phyloP scores from a whole-genome alignment of 257 asterid genomes.

The Mentha longifolia region DNA sequence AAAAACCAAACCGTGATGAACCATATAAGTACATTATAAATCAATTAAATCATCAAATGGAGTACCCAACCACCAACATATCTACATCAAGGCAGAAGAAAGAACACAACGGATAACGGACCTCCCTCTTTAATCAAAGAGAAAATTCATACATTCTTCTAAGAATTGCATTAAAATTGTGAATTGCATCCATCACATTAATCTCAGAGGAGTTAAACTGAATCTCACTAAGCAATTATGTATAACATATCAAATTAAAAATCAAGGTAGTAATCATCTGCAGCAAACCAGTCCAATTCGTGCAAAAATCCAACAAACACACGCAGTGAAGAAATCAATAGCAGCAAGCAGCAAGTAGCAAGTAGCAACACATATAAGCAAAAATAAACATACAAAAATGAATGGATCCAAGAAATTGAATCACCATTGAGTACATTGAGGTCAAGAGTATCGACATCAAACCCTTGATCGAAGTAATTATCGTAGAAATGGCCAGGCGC shows the following conservation, averaged over 20 bases:
- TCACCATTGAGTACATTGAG: constrained; percentile 70
- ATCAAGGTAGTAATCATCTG: background rate
- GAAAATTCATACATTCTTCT: background rate
- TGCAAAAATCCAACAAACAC: background rate
- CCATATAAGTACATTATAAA: constrained; percentile 14
- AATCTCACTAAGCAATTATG: too few species aligned
- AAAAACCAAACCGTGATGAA: background rate
- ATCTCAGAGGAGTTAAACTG: too few species aligned
- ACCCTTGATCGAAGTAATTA: constrained; percentile 66
- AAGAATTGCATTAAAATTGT: background rate
- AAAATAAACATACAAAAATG: too few species aligned
- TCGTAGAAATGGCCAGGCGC: constrained; percentile 86
- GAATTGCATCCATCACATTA: too few species aligned
- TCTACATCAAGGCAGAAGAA: constrained; percentile 22
- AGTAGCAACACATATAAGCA: background rate
- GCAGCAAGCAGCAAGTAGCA: background rate
- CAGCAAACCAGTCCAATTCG: background rate
- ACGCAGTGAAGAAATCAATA: background rate
- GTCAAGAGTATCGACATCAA: constrained; percentile 79
- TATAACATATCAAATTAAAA: too few species aligned
- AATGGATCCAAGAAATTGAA: background rate
- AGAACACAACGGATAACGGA: constrained; percentile 14
- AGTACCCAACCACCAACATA: background rate
- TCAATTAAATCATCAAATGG: background rate
- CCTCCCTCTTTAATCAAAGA: constrained; percentile 13